phyloP scores from a whole-genome alignment of 2,329 filamentous ascomycete genomes.

The Talaromyces sp. region DNA sequence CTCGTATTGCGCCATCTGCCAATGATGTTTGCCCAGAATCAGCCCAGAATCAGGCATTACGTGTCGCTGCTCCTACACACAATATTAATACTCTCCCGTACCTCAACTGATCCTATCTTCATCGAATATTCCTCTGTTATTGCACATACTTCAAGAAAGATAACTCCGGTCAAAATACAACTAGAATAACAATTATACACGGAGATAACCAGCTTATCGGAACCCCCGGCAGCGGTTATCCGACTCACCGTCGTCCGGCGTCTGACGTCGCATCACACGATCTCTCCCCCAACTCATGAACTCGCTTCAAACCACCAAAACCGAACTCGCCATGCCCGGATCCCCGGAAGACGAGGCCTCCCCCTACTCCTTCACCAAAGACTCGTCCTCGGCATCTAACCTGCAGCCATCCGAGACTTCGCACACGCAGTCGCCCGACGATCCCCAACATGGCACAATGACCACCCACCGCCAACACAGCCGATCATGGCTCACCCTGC shows the following conservation, averaged over 20 bases:
- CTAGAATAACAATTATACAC: neutral
- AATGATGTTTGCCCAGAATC: neutral
- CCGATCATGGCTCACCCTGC: conserved; percentile 54
- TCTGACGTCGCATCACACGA: neutral
- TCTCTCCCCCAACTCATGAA: neutral
- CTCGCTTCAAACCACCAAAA: neutral
- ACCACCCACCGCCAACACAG: conserved; percentile 26
- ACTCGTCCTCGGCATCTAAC: neutral
- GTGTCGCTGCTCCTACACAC: neutral
- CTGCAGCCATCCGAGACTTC: neutral
- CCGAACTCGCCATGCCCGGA: neutral
- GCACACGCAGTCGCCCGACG: neutral
- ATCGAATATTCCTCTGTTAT: neutral
- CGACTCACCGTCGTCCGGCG: neutral
- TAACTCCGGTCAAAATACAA: neutral
- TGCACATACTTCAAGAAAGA: neutral
- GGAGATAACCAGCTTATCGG: neutral
- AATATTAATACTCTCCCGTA: neutral
- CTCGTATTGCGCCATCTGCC: neutral
- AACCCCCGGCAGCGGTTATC: neutral
- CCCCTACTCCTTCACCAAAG: neutral
- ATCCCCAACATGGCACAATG: neutral
- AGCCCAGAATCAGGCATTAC: conserved; percentile 1
- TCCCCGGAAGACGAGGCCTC: neutral
- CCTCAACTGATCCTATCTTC: neutral